Conservation (phyloP, 371 early-diverging fungal genomes). For the Mucor velutinosus region DNA sequence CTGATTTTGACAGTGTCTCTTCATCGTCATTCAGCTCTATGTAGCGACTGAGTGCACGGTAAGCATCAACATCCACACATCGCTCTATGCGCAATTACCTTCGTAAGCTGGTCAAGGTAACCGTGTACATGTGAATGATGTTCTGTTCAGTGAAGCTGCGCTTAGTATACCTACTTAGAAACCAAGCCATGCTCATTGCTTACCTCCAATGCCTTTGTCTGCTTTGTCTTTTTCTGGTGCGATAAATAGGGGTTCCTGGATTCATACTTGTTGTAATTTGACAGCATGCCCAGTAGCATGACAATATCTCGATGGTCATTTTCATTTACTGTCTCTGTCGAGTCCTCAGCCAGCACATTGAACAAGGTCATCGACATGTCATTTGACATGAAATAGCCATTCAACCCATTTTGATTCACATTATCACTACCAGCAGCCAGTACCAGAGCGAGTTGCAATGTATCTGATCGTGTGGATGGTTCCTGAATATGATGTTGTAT, state of each 20-base stretch:
- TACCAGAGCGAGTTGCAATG: constrained; percentile 45
- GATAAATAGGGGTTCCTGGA: constrained; percentile 47
- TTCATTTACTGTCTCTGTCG: neutral
- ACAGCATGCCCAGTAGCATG: constrained; percentile 49
- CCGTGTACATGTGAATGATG: constrained; percentile 34
- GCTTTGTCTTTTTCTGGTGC: neutral
- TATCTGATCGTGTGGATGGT: constrained; percentile 15
- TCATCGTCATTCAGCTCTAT: constrained; percentile 52
- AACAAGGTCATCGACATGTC: constrained; percentile 44
- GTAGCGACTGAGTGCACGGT: constrained; percentile 34
- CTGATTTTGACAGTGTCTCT: constrained; percentile 42
- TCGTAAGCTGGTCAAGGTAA: constrained; percentile 32
- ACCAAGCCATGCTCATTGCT: neutral
- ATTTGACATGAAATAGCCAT: constrained; percentile 60
- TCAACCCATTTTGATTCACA: constrained; percentile 61
- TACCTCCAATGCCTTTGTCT: constrained; percentile 25
- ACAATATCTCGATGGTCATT: constrained; percentile 29
- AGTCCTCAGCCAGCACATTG: neutral
- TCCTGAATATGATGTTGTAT: constrained; percentile 31
- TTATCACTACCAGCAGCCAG: constrained; percentile 61
- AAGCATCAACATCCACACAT: neutral
- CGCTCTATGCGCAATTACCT: constrained; percentile 24
- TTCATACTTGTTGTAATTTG: constrained; percentile 64
- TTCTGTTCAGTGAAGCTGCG: constrained; percentile 17
- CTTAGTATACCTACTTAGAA: neutral